Percentiles rank a stretch among this genome's conserved stretches.
Evolutionary conservation across 2,329 filamentous ascomycete species (phyloP).

Genomic region (Pleoardoris graminearum): DNA sequence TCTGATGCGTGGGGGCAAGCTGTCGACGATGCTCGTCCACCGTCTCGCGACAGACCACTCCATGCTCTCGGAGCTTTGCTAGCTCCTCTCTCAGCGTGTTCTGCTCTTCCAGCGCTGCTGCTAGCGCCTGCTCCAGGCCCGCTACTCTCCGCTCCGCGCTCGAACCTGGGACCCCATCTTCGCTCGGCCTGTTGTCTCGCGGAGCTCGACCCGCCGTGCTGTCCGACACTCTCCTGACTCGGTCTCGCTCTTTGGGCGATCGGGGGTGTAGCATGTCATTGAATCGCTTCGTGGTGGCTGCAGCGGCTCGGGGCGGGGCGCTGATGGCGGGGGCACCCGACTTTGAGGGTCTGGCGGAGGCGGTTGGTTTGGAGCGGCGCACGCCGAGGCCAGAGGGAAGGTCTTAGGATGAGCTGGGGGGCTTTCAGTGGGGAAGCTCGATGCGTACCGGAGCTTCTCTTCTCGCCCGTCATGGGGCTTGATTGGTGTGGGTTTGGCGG

Average conservation of each 20-base stretch:
- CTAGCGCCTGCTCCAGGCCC: slow-evolving; percentile 36
- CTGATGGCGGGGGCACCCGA: slow-evolving; percentile 25
- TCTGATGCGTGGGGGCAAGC: slow-evolving; percentile 12
- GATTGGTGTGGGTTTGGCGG: not conserved
- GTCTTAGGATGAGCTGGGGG: slow-evolving; percentile 20
- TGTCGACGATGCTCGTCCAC: slow-evolving; percentile 26
- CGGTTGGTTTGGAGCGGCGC: slow-evolving; percentile 29
- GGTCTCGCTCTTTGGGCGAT: slow-evolving; percentile 17
- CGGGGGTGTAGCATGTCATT: slow-evolving; percentile 36
- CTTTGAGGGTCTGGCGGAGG: slow-evolving; percentile 29
- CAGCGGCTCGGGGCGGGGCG: slow-evolving; percentile 37
- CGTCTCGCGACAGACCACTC: slow-evolving; percentile 22
- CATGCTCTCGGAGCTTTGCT: slow-evolving; percentile 24
- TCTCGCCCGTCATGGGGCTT: slow-evolving; percentile 32
- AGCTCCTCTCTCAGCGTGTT: slow-evolving; percentile 30
- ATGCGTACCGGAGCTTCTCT: slow-evolving; percentile 35
- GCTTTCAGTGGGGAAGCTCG: not conserved
- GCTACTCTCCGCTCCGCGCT: slow-evolving; percentile 20
- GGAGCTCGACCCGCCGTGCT: not conserved
- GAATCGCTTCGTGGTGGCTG: slow-evolving; percentile 30
- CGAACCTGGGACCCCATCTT: slow-evolving; percentile 11
- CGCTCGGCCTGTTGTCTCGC: slow-evolving; percentile 1
- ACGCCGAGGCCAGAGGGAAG: slow-evolving; percentile 29
- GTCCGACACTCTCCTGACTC: slow-evolving; percentile 4
- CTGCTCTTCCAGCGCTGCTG: slow-evolving; percentile 27